Conservation (phyloP, 1,139 yeast species). For the Suhomyces atakaporum region DNA sequence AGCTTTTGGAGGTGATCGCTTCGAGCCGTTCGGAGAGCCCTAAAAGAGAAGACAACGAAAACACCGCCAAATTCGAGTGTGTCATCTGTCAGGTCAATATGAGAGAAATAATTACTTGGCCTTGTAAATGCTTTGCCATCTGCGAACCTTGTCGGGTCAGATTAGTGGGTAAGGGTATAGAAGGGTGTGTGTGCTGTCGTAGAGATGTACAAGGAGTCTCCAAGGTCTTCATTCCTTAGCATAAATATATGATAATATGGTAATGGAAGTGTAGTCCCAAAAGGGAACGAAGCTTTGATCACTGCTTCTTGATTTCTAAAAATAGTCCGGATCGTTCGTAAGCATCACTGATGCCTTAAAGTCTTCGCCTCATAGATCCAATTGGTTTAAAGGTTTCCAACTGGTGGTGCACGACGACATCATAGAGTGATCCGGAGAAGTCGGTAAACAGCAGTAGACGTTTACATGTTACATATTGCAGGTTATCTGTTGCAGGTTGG, state of each 20-base stretch:
- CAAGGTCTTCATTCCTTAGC: constrained; percentile 51
- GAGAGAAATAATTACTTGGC: constrained; percentile 86
- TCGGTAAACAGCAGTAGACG: too few relatives aligned
- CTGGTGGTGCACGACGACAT: too few relatives aligned
- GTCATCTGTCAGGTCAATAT: constrained; percentile 79
- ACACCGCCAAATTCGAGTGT: constrained; percentile 48
- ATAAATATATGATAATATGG: background rate
- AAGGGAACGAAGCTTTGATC: too few relatives aligned
- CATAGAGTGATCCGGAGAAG: too few relatives aligned
- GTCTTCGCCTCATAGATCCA: too few relatives aligned
- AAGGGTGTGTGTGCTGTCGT: constrained; percentile 85
- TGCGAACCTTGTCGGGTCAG: constrained; percentile 82
- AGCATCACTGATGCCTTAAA: too few relatives aligned
- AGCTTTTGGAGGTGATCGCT: constrained; percentile 24
- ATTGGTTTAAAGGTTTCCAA: too few relatives aligned
- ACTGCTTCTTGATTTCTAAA: too few relatives aligned
- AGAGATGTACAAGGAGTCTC: constrained; percentile 63
- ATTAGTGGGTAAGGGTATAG: constrained; percentile 72
- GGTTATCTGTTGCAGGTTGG: too few relatives aligned
- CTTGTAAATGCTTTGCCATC: constrained; percentile 85
- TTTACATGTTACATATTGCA: too few relatives aligned
- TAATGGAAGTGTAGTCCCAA: too few relatives aligned
- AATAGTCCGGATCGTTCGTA: too few relatives aligned
- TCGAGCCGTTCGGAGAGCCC: constrained; percentile 17
- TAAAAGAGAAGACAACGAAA: constrained; percentile 14